Evolutionary conservation across 768 basidiomycete species (phyloP), one percentile per base, ranked within the genome.

Genomic region (Russula sp.): DNA sequence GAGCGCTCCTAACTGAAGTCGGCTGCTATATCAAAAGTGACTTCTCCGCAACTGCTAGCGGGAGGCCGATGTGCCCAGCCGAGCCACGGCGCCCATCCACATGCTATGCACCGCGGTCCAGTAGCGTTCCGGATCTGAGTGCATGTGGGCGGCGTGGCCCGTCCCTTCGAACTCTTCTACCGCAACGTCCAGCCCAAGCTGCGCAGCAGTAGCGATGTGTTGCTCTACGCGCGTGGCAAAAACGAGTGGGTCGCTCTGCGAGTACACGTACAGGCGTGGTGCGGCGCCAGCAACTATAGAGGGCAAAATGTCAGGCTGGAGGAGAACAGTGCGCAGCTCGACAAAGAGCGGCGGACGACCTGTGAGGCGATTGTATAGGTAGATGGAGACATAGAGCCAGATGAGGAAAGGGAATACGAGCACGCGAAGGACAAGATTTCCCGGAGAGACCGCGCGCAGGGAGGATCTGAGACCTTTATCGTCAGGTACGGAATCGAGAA

Each of bases 401-500:
- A 66, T 44, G 32, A 69, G 60, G 42, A 61, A 47, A 9, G 68
- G 68, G 11, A 65, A 51, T 7, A 61, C 59, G n/a, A 66, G 55
- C 45, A 51, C 34, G 20, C 59, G 27, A 18, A 64, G 55, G 54
- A 61, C 59, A 27, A 27, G 54, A 11, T 55, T 61, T n/a, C n/a
- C 32, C 13, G 57, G 57, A n/a, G 66, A 63, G 49, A 68, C 59
- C 2, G 64, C 64, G 27, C 57, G 53, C 34, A 69, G 52, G 47
- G 64, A 65, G 55, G 58, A 63, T 40, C 56, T 61, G 13, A 67
- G 63, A 6, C 68, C 66, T n/a, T 64, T 67, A 55, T 61, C 58
- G 32, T 67, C 63, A 18, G 66, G 66, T 3, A 65, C 57, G 6
- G 68, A 67, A 54, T 69, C 68, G 11, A 67, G 61, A 14, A 69